Base-by-base conservation (phyloP, 352 stramenopile species). In the Globisporangium carolinianum region DNA sequence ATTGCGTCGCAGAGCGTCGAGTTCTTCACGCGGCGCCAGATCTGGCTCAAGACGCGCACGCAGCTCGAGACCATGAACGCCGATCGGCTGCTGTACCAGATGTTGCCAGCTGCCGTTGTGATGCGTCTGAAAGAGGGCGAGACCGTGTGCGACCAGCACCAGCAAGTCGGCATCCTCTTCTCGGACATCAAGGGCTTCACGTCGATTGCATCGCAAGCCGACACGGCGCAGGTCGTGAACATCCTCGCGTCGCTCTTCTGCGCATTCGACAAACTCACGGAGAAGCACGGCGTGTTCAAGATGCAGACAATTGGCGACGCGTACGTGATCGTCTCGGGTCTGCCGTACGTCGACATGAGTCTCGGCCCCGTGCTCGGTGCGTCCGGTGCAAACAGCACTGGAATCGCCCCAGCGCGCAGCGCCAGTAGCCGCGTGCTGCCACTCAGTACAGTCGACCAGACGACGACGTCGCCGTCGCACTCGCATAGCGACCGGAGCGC, bases 241-340 rank as follows among this genome's bases (percentile, higher is more conserved):
- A 87, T 98, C 52, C 62, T 98, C 4, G 87, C 91, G 38, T 91
- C 88, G n/a, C 69, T 98, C 1, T 97, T 97, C 60, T 91, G 82
- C 45, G 80, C 82, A 10, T 97, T 97, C 48, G 89, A 98, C 64
- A 90, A 93, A 15, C 65, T 97, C n/a, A 93, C 85, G 0, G 80
- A 94, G 46, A 95, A 97, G 66, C 85, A 97, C 64, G 82, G 87
- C 39, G 87, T 97, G 38, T 96, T 96, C 57, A 98, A 97, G 67
- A 91, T 97, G 71, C 87, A 98, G 64, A 97, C 86, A 0, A 97
- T 97, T 38, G 89, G 91, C 11, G 91, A 98, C 68, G 87, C 87
- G n/a, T 97, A 96, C 65, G 83, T 98, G 57, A 96, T 92, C 43
- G 79, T 92, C 2, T 93, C 81, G 4, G 87, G 86, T 2, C 61